Evolutionary conservation across 495 filamentous ascomycete genomes (phyloP).

Genomic region (Penicillium fimorum): DNA sequence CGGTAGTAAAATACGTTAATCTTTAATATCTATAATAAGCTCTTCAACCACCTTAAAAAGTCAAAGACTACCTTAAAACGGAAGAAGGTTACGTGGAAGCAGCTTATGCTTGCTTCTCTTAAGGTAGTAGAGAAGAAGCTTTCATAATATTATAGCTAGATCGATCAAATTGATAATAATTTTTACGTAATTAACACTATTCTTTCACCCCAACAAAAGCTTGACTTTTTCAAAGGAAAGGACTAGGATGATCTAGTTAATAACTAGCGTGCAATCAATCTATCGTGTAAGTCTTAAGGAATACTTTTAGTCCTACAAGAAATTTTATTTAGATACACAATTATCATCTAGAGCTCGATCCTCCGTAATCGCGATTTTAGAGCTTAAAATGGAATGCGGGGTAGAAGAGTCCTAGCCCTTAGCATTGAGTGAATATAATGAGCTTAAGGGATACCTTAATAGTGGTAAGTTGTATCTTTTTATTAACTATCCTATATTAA

Average conservation of each 20-base stretch:
- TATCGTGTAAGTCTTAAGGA: slow-evolving; percentile 8
- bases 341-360: background rate
- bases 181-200: slow-evolving; percentile 15
- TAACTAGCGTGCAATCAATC: slow-evolving; percentile 3
- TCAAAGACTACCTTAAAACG: background rate
- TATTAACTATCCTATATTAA: slow-evolving; percentile 3
- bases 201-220: slow-evolving; percentile 17
- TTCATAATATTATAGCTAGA: slow-evolving; percentile 13
- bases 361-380: background rate
- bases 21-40: slow-evolving; percentile 2
- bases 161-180: slow-evolving; percentile 11
- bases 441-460: slow-evolving; percentile 7
- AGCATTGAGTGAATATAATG: slow-evolving; percentile 1
- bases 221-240: slow-evolving; percentile 18
- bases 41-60: background rate
- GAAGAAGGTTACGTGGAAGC: slow-evolving; percentile 14
- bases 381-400: background rate
- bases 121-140: slow-evolving; percentile 14
- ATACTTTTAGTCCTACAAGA: slow-evolving; percentile 3
- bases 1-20: background rate
- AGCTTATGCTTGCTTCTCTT: slow-evolving; percentile 14
- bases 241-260: slow-evolving; percentile 10
- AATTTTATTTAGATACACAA: background rate
- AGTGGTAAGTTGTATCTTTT: slow-evolving; percentile 1
- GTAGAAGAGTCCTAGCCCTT: background rate